These are phyloP conservation scores for Selaginella tamariscina DNA, from an alignment of 75 land plant genomes.

Conservation along the genomic window DNA sequence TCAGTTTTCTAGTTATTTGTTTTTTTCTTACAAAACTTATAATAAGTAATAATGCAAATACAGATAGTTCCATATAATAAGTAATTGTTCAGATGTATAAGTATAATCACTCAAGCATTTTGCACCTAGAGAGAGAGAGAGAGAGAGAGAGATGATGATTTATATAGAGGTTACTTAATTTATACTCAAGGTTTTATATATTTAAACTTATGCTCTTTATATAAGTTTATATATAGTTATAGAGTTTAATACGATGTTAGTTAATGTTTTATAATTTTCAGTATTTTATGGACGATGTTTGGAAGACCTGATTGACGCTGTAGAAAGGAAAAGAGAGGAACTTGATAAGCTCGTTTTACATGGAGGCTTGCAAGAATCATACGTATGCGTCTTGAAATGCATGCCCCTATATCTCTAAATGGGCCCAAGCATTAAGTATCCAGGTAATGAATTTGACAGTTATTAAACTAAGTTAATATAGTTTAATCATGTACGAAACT, in stretches of 20 bases:
- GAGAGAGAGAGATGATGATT: too few species aligned
- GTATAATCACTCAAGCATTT: too few species aligned
- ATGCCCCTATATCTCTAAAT: constrained; percentile 73
- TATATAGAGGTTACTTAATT: too few species aligned
- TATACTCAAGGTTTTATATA: too few species aligned
- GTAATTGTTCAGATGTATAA: too few species aligned
- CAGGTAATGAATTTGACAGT: constrained; percentile 36
- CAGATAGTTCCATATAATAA: too few species aligned
- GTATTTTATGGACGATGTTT: constrained; percentile 95
- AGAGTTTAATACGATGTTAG: too few species aligned
- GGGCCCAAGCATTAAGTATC: constrained; percentile 91
- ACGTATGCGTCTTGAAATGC: constrained; percentile 70
- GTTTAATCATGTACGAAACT: neutral
- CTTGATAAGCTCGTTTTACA: constrained; percentile 43
- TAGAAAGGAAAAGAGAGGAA: constrained; percentile 38
- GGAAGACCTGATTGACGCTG: constrained; percentile 46
- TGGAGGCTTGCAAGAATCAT: constrained; percentile 52
- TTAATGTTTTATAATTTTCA: constrained; percentile 18
- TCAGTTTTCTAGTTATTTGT: neutral
- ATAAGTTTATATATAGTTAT: too few species aligned
- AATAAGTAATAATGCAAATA: too few species aligned
- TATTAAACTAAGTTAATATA: neutral
- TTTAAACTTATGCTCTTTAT: too few species aligned
- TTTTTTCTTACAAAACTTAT: neutral
- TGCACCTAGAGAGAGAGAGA: too few species aligned